Base-by-base conservation (phyloP, 139 green algal species). In the Astrephomene gubernaculifera region DNA sequence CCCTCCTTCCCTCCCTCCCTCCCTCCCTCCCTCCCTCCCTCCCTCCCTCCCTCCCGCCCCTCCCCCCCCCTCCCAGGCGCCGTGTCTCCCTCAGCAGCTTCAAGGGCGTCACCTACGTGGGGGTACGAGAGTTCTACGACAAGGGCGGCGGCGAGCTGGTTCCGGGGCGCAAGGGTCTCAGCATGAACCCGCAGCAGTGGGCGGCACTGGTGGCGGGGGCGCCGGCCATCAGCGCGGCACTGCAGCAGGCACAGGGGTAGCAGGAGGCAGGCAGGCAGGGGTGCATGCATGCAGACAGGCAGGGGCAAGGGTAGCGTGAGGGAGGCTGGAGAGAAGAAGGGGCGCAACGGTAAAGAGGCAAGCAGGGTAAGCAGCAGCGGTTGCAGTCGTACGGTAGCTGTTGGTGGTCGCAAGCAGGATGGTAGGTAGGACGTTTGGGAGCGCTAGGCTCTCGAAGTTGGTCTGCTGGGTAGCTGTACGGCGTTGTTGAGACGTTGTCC, bases 81-180 rank as follows among this genome's bases (percentile, higher is more conserved):
- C 54, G 68, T 22, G 88, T 94, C 21, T 72, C 82, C 1, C 39
- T 96, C 3, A 81, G 64, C 35, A 49, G 87, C 3, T 95, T 92
- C 86, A 93, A 93, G 76, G 89, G 86, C 71, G 76, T 53, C 2
- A 43, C 43, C 3, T 92, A 88, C 33, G 80, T 95, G 5, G 79
- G 82, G 43, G 72, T 95, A 36, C 83, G 93, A 3, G 91, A 94
- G 87, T 95, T 81, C 68, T 94, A 96, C 60, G 73, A 91, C 41
- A 93, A 96, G 90, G 87, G 70, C 22, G 57, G 89, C 24, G 57
- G 93, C 83, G 45, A 88, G 88, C 57, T 91, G 57, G 39, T 27
- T 25, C 93, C 92, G 0, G 89, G 88, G 25, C 82, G 83, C 24
- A 96, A 96, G 75, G 93, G 93, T 27, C 91, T 96, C 45, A 85